Evolutionary conservation across 306 rosid genomes (phyloP).

Genomic region (Lathyrus tuberosus): DNA sequence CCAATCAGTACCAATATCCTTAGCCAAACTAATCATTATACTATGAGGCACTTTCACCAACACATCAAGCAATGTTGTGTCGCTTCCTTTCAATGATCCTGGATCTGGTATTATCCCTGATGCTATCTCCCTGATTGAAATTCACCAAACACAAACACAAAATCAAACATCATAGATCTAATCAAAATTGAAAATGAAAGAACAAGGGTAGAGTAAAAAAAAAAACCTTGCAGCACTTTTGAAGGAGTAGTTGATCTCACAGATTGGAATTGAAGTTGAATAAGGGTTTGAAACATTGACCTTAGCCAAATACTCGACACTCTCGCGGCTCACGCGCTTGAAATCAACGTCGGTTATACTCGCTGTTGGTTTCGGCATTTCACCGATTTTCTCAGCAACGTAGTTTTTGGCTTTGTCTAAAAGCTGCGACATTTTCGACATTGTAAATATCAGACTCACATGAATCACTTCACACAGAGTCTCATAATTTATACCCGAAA

Average conservation of each 20-base stretch:
- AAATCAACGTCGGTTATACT: conserved; percentile 68
- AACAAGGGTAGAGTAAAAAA: no score
- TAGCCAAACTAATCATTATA: conserved; percentile 60
- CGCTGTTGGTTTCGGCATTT: conserved; percentile 72
- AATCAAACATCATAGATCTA: no score
- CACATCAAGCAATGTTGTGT: conserved; percentile 61
- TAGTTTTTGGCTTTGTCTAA: conserved; percentile 64
- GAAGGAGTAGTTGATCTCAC: conserved; percentile 76
- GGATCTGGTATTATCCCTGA: conserved; percentile 81
- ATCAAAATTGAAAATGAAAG: not conserved
- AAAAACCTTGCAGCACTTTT: conserved; percentile 55
- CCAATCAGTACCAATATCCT: conserved; percentile 79
- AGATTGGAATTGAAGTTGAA: conserved; percentile 62
- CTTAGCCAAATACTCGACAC: conserved; percentile 63
- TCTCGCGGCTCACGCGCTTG: conserved; percentile 45
- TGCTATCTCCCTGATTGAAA: conserved; percentile 65
- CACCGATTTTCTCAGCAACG: conserved; percentile 49
- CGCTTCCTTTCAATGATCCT: conserved; percentile 67
- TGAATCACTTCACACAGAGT: conserved; percentile 1
- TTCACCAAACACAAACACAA: conserved; percentile 17
- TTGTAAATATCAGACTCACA: conserved; percentile 11
- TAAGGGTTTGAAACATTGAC: conserved; percentile 72
- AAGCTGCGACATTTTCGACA: conserved; percentile 57
- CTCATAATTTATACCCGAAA: not conserved
- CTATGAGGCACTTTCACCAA: conserved; percentile 66